A percentile compares a stretch with the other conserved stretches of the same genome.
Conservation (phyloP, 495 filamentous ascomycete species). For the Bacidia rubella region DNA sequence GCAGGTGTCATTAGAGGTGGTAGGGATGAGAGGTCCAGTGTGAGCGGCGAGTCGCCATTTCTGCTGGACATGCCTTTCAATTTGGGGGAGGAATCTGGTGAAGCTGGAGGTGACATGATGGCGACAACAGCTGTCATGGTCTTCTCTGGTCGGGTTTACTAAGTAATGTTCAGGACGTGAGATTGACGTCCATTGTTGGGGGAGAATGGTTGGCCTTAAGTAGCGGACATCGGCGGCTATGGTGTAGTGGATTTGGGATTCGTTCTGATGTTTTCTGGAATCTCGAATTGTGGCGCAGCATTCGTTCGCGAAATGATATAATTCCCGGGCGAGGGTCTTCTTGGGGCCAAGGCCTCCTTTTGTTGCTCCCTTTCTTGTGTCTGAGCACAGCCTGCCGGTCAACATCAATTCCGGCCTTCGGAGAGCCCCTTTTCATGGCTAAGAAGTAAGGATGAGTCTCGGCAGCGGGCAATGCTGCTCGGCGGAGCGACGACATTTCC, state of each 20-base stretch:
- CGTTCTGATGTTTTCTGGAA: not conserved
- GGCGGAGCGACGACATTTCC: too few relatives aligned
- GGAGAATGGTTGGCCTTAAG: not conserved
- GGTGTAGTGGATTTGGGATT: not conserved
- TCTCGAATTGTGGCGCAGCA: not conserved
- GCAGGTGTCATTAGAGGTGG: slow-evolving; percentile 68
- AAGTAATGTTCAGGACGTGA: not conserved
- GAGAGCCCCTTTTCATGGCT: too few relatives aligned
- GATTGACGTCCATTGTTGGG: not conserved
- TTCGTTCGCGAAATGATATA: not conserved
- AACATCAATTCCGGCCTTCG: not conserved
- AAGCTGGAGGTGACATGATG: slow-evolving; percentile 11
- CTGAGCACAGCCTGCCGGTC: not conserved
- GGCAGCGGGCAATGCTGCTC: too few relatives aligned
- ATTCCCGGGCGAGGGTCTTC: not conserved
- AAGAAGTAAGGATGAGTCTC: too few relatives aligned
- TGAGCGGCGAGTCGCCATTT: slow-evolving; percentile 39
- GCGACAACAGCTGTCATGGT: not conserved
- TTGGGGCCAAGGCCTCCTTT: not conserved
- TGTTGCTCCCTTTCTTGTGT: not conserved
- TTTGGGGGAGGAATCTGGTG: slow-evolving; percentile 13
- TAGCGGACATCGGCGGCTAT: not conserved
- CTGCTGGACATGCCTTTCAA: not conserved
- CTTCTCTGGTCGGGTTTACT: not conserved
- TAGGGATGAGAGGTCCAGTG: slow-evolving; percentile 67